phyloP scores from a whole-genome alignment of 2,329 filamentous ascomycete genomes.

The Colletotrichum noveboracense region DNA sequence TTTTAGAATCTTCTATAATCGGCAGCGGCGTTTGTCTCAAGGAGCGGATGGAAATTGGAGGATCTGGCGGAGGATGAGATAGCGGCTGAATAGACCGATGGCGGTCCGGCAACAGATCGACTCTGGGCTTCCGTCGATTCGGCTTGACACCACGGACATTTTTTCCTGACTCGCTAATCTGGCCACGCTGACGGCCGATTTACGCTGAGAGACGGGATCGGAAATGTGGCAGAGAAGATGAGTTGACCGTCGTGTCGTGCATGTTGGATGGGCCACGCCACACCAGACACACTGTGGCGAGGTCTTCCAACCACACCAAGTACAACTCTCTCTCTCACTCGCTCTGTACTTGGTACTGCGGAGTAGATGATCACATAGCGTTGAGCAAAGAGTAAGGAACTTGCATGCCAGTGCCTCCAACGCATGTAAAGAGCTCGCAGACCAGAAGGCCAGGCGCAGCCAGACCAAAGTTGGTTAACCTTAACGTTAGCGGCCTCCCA shows the following conservation, averaged over 20 bases:
- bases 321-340: background rate
- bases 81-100: background rate
- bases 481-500: conserved; percentile 18
- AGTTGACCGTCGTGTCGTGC: conserved; percentile 8
- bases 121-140: background rate
- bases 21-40: conserved; percentile 7
- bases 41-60: conserved; percentile 16
- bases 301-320: background rate
- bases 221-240: background rate
- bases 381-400: background rate
- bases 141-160: conserved; percentile 3
- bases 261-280: background rate
- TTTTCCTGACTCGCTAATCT: conserved; percentile 10
- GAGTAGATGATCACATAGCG: background rate
- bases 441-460: conserved; percentile 1
- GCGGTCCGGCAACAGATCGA: conserved; percentile 6
- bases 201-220: background rate
- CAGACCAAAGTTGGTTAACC: conserved; percentile 20
- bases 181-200: background rate
- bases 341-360: background rate
- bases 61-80: conserved; percentile 12
- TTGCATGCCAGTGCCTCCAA: background rate
- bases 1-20: background rate
- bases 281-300: background rate
- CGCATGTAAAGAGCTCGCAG: background rate